A percentile compares a stretch with the other conserved stretches of the same genome.
Evolutionary conservation across 306 rosid species (phyloP).

Genomic region (Pyrus communis): DNA sequence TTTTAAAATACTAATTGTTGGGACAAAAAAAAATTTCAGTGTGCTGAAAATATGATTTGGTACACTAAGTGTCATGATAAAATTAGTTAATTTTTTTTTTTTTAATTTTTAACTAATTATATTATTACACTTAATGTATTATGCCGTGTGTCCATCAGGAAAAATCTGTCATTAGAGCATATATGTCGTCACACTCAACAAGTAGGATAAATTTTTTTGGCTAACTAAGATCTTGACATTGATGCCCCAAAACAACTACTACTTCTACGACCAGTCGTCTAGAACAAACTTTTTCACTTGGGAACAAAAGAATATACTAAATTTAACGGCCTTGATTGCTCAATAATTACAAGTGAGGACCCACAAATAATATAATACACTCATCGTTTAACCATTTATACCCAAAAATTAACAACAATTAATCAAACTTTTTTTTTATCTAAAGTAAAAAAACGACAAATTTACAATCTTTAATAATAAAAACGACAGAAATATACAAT

Average conservation of each 20-base stretch:
- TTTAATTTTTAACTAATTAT: fast-evolving
- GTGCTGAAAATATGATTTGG: fast-evolving
- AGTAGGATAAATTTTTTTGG: neutral
- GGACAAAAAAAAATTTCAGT: too few relatives aligned
- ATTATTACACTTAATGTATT: too few relatives aligned
- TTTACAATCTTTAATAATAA: neutral
- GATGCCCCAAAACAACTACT: neutral
- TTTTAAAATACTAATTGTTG: neutral
- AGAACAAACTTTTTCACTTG: neutral
- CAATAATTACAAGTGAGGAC: conserved; percentile 11
- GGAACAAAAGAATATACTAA: neutral
- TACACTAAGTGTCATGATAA: too few relatives aligned
- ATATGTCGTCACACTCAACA: neutral
- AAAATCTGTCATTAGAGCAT: too few relatives aligned
- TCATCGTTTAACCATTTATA: neutral
- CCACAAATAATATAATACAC: conserved; percentile 1
- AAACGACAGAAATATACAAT: neutral
- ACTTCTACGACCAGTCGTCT: neutral
- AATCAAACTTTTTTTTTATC: neutral
- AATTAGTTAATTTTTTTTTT: too few relatives aligned
- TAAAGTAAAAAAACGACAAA: neutral
- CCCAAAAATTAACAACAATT: neutral
- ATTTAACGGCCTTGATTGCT: conserved; percentile 19
- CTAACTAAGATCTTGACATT: neutral
- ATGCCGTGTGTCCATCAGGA: fast-evolving